Conservation (phyloP, 2,329 filamentous ascomycete genomes). For the Arthroderma uncinatum region DNA sequence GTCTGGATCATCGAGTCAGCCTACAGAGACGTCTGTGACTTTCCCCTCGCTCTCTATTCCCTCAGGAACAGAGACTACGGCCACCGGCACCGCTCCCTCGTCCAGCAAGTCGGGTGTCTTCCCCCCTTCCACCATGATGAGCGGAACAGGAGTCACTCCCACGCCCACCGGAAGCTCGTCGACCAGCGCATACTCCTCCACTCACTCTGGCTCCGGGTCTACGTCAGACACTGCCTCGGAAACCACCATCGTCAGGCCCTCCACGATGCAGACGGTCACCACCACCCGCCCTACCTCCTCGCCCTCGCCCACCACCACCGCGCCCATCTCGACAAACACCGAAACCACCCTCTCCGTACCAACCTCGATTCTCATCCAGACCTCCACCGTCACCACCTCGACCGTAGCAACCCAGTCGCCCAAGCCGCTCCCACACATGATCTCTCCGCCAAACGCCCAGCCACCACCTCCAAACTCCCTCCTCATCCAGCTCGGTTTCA, state of each 20-base stretch:
- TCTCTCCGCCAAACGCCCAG: constrained; percentile 56
- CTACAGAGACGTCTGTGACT: not conserved
- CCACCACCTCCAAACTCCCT: constrained; percentile 53
- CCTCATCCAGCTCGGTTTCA: constrained; percentile 75
- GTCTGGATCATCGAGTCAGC: not conserved
- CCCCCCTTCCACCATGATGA: constrained; percentile 10
- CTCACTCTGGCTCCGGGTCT: constrained; percentile 6
- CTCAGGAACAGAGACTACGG: not conserved
- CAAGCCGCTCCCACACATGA: constrained; percentile 59
- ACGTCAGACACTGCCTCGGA: constrained; percentile 1
- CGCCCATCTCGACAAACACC: constrained; percentile 11
- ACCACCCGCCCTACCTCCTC: not conserved
- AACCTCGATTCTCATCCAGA: constrained; percentile 17
- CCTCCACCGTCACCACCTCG: constrained; percentile 25
- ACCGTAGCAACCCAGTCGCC: constrained; percentile 26
- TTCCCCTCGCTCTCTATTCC: constrained; percentile 10
- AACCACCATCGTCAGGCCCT: not conserved
- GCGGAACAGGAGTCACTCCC: constrained; percentile 4
- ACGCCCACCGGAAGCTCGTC: not conserved
- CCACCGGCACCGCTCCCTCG: not conserved
- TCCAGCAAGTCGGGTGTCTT: constrained; percentile 10
- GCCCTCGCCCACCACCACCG: not conserved
- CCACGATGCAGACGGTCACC: constrained; percentile 2
- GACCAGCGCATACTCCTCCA: not conserved
- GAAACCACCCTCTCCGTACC: constrained; percentile 14